These are phyloP conservation scores for Phytopythium mirpurense DNA, from an alignment of 352 stramenopile species.

Conservation along the genomic window DNA sequence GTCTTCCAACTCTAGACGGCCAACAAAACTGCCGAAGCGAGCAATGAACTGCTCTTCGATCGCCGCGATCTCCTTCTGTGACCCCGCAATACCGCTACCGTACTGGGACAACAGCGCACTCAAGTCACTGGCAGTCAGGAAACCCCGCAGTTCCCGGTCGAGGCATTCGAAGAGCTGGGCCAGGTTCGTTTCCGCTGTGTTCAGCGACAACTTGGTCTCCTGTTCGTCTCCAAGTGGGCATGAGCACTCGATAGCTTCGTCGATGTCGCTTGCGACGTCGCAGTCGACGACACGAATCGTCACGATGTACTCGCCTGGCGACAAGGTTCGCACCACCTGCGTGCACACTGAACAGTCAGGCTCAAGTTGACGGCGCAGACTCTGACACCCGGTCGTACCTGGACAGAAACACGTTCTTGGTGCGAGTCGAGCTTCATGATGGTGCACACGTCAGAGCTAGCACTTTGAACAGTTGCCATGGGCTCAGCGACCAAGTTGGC, in stretches of 20 bases:
- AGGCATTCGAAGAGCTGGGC: constrained; percentile 39
- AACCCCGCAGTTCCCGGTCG: constrained; percentile 26
- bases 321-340: constrained; percentile 23
- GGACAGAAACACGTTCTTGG: neutral
- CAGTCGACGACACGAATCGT: constrained; percentile 9
- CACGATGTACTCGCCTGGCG: constrained; percentile 39
- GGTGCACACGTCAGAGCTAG: neutral
- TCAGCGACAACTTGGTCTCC: constrained; percentile 7
- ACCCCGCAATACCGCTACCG: constrained; percentile 7
- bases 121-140: constrained; percentile 10
- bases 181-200: constrained; percentile 23
- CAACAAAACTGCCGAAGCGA: constrained; percentile 1
- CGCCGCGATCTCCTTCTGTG: constrained; percentile 1
- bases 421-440: neutral
- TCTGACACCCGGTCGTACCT: too few species aligned
- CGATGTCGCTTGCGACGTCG: neutral
- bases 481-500: neutral
- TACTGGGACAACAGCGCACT: constrained; percentile 21
- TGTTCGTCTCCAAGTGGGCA: constrained; percentile 2
- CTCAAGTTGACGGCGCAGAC: too few species aligned
- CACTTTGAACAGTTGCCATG: neutral
- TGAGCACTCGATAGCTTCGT: constrained; percentile 2
- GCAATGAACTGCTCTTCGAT: constrained; percentile 1
- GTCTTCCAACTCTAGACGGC: neutral
- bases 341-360: neutral